phyloP scores from a whole-genome alignment of 108 stramenopile genomes.

The Mediolabrus comicus region DNA sequence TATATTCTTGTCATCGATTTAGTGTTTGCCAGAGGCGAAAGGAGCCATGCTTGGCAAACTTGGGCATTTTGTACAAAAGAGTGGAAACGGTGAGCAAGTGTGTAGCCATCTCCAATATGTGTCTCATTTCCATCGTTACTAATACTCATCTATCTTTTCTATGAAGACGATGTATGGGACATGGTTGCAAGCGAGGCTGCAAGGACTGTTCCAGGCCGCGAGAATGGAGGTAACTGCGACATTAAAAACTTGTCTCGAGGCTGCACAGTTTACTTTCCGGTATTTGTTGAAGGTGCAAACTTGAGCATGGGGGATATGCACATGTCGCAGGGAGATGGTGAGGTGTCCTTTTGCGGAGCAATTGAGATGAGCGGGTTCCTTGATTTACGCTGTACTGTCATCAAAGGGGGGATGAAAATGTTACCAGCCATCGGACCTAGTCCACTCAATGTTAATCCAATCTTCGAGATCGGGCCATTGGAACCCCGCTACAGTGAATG shows the following conservation, averaged over 20 bases:
- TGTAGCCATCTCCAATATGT: neutral
- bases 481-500: conserved; percentile 69
- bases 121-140: neutral
- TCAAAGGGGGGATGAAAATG: conserved; percentile 70
- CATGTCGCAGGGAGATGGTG: conserved; percentile 71
- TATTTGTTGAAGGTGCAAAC: conserved; percentile 63
- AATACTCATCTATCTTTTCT: neutral
- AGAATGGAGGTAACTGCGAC: conserved; percentile 77
- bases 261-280: conserved; percentile 72
- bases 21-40: conserved; percentile 60
- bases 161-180: conserved; percentile 31
- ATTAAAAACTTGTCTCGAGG: conserved; percentile 68
- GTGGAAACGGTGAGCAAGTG: conserved; percentile 30
- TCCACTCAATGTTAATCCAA: conserved; percentile 59
- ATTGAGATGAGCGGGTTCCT: conserved; percentile 60
- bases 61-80: conserved; percentile 55
- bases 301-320: conserved; percentile 79
- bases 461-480: conserved; percentile 72
- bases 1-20: neutral
- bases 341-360: conserved; percentile 68
- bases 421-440: conserved; percentile 55
- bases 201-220: conserved; percentile 54
- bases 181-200: conserved; percentile 51
- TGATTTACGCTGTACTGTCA: conserved; percentile 57
- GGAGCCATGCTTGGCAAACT: conserved; percentile 69